Conservation (phyloP, 805 yeast genomes). For the Saccharomycopsis javanensis region DNA sequence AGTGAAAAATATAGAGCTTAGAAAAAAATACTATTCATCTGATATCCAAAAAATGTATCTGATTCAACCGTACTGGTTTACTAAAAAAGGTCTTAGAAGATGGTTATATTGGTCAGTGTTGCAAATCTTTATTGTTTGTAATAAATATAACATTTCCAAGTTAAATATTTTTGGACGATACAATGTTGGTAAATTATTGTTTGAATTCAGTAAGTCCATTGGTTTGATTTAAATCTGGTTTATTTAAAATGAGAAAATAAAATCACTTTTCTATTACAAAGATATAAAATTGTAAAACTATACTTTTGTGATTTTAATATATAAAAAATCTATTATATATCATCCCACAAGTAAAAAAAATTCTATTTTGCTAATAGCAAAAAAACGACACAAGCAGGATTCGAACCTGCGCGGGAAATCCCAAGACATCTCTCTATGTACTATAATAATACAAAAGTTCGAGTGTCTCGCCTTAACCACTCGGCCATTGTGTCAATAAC, state of each 20-base stretch:
- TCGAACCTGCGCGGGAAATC: slow-evolving; percentile 39
- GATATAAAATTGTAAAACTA: neutral
- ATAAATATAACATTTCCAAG: neutral
- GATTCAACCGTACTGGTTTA: neutral
- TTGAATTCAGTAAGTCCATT: neutral
- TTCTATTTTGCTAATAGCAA: slow-evolving; percentile 20
- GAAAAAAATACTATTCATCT: neutral
- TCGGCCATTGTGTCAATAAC: slow-evolving; percentile 32
- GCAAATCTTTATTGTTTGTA: neutral
- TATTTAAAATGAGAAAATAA: too few species aligned
- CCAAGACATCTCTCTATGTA: slow-evolving; percentile 30
- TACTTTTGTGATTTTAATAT: too few species aligned
- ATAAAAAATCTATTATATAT: too few species aligned
- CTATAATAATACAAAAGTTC: slow-evolving; percentile 21
- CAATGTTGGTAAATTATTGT: slow-evolving; percentile 2
- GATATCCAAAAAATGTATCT: neutral
- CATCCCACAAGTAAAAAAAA: too few species aligned
- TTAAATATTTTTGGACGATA: neutral
- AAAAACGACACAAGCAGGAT: slow-evolving; percentile 35
- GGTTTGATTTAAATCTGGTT: slow-evolving; percentile 6
- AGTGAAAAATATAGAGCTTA: neutral
- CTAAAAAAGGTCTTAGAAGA: slow-evolving; percentile 1
- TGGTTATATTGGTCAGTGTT: neutral
- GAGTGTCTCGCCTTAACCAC: slow-evolving; percentile 38
- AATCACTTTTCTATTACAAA: neutral